Evolutionary conservation across 116 monocot species (phyloP), one percentile per base, ranked within the genome.

Genomic region (Trichopus zeylanicus): DNA sequence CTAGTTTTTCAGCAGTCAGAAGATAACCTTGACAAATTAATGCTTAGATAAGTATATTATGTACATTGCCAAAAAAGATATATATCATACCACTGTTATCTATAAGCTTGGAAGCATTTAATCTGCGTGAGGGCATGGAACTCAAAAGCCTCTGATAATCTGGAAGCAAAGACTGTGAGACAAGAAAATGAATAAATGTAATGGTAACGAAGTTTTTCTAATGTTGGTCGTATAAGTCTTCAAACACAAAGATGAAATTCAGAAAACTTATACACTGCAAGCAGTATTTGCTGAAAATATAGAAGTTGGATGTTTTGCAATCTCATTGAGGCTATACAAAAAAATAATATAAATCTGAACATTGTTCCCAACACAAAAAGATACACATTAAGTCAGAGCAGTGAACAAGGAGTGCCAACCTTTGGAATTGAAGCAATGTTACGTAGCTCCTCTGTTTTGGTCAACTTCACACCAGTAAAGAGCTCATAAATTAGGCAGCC

Each of bases 81-180:
- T 25, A 53, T 27, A 28, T 63, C 84, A 72, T 74, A 84, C 97
- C 97, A 58, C 91, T 82, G 62, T 87, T 98, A 48, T 85, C 97
- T 31, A 84, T 81, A 48, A 97, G 87, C 70, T 91, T 97, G 48
- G 81, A 87, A 55, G 91, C 67, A 62, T 97, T 97, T 72, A 97
- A 47, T 70, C 97, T 91, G 57, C 97, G 78, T 33, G 97, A 85
- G 18, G 97, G 97, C 29, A 60, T 52, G 26, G 97, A 98, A 70
- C 97, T 98, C 74, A 98, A 71, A 21, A 98, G 82, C 67, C 97
- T 84, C 66, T 98, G 97, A 66, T 98, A 98, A 80, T 98, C 97
- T 69, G 97, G 88, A 77, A 98, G 82, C 30, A 98, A 67, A 69
- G 97, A 82, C 91, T 98, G 72, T 30, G 34, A 60, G 34, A 61